A percentile compares a stretch with the other conserved stretches of the same genome.
Conservation (phyloP, 2,329 filamentous ascomycete species). For the Fusarium tanahbumbuense region DNA sequence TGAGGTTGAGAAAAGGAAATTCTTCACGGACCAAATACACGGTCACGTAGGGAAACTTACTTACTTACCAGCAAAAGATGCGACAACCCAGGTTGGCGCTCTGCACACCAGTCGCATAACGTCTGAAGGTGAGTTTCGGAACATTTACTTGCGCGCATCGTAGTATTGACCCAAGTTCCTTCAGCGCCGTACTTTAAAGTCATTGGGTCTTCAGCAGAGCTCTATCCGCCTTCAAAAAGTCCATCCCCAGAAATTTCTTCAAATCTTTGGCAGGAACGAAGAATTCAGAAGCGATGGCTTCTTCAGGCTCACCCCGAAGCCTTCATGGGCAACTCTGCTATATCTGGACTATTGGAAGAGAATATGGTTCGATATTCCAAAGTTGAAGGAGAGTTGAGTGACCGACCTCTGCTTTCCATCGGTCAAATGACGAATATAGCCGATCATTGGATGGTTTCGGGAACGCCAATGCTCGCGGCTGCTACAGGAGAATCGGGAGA, state of each 20-base stretch:
- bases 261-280: constrained; percentile 47
- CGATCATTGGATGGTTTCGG: constrained; percentile 39
- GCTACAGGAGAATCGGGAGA: constrained; percentile 69
- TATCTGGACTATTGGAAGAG: constrained; percentile 51
- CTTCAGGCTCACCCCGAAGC: constrained; percentile 63
- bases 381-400: constrained; percentile 41
- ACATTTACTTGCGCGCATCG: constrained; percentile 4
- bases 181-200: constrained; percentile 50
- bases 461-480: constrained; percentile 57
- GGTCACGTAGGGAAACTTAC: constrained; percentile 51
- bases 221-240: constrained; percentile 51
- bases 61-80: constrained; percentile 46
- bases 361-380: constrained; percentile 50
- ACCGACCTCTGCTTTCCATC: constrained; percentile 61
- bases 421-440: constrained; percentile 64
- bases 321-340: constrained; percentile 52
- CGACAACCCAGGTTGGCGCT: constrained; percentile 42
- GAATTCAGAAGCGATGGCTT: constrained; percentile 62
- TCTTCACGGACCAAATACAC: constrained; percentile 48
- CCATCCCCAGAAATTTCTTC: constrained; percentile 41
- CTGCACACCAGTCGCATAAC: constrained; percentile 50
- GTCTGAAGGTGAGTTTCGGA: constrained; percentile 43
- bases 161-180: constrained; percentile 5
- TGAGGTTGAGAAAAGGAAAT: constrained; percentile 47
- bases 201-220: constrained; percentile 49